Evolutionary conservation across 352 stramenopile species (phyloP), one percentile per base, ranked within the genome.

Genomic region (Phytophthora foliorum): DNA sequence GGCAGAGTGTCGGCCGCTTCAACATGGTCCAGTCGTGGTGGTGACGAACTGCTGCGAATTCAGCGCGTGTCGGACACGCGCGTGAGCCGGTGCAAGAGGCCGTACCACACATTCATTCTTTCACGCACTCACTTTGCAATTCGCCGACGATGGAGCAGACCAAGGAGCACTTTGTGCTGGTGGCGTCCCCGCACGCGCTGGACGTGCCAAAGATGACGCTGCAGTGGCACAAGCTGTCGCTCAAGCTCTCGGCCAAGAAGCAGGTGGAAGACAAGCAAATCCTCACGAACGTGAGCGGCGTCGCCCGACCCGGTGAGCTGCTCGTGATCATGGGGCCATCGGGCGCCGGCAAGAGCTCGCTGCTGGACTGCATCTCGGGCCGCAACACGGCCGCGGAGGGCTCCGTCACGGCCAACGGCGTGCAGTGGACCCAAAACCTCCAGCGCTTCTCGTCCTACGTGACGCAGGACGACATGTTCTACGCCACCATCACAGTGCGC

Each of bases 381-480:
- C 72, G 78, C 0, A 89, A 87, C 63, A 89, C 74, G 31, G 78
- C 65, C 16, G 92, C 94, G 24, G 81, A 80, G 14, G 80, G 89
- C 21, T 60, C 27, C 0, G 82, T 80, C 27, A 71, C 45, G 0
- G 77, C 95, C 39, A 89, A 84, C 31, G 95, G 94, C 14, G 41
- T 65, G 14, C 49, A 58, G 8, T 83, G 75, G 75, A 79, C 24
- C 66, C 75, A 79, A 13, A 6, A n/a, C 29, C 48, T 75, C 53
- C 81, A 84, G 29, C 67, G 67, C 3, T 60, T 80, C 4, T 58
- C 77, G 29, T 82, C 79, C 14, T 97, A 95, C 54, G 83, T 97
- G 11, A 83, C 85, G 64, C 90, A 97, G 57, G 92, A 98, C 55
- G 92, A 98, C 79, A 75, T 97, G 10, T 78, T 98, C 39, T 77